These are phyloP conservation scores for Knoxdaviesia proteae DNA, from an alignment of 2,329 filamentous ascomycete species.

Conservation along the genomic window DNA sequence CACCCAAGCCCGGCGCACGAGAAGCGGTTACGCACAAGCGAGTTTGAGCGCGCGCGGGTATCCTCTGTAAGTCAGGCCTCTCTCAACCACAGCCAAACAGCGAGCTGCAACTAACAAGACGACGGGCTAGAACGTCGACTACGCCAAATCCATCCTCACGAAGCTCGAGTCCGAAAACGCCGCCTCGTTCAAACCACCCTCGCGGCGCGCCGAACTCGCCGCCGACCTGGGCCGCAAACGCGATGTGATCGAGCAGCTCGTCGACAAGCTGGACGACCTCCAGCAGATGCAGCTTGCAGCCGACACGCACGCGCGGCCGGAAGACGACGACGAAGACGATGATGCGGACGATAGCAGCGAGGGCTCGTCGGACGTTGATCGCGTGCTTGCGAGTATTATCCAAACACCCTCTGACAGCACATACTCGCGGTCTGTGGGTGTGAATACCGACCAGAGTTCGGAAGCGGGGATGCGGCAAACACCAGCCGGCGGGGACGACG, in stretches of 20 bases:
- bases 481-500: too few species aligned
- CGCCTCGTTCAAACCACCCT: conserved; percentile 32
- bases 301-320: too few species aligned
- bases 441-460: too few species aligned
- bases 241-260: conserved; percentile 42
- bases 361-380: too few species aligned
- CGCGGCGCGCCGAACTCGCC: conserved; percentile 39
- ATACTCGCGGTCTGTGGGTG: too few species aligned
- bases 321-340: too few species aligned
- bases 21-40: conserved; percentile 3
- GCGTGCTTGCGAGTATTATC: too few species aligned
- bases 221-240: conserved; percentile 42
- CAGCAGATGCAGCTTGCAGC: conserved; percentile 26
- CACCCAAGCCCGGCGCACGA: conserved; percentile 38
- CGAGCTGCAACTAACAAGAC: conserved; percentile 6
- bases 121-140: conserved; percentile 41
- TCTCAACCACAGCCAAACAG: neutral
- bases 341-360: too few species aligned
- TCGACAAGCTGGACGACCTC: conserved; percentile 46
- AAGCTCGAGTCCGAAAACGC: conserved; percentile 39
- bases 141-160: conserved; percentile 14
- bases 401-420: too few species aligned
- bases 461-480: too few species aligned
- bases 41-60: neutral
- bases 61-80: neutral